These are phyloP conservation scores for Clitopilus passeckerianus DNA, from an alignment of 768 basidiomycete genomes.

Conservation along the genomic window DNA sequence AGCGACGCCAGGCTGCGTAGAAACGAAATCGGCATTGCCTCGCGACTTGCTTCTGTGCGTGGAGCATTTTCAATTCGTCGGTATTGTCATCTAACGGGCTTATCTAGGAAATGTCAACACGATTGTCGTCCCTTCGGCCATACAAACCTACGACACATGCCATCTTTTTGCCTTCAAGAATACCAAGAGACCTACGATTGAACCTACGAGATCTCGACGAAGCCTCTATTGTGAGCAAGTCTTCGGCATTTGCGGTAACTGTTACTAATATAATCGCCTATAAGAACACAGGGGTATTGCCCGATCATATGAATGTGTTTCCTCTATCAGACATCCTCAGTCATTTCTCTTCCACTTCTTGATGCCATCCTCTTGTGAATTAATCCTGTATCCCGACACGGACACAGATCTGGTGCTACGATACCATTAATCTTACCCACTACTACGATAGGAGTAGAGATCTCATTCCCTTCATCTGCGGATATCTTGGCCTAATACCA, in stretches of 20 bases:
- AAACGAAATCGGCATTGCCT: constrained; percentile 55
- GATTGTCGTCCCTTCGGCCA: constrained; percentile 50
- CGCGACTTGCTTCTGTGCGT: constrained; percentile 52
- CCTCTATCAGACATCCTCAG: not conserved
- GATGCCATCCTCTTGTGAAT: not conserved
- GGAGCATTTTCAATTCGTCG: not conserved
- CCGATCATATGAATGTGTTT: constrained; percentile 73
- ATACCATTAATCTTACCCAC: not conserved
- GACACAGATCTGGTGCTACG: not conserved
- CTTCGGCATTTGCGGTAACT: not conserved
- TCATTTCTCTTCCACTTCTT: not conserved
- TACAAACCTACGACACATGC: constrained; percentile 73
- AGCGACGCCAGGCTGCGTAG: constrained; percentile 56
- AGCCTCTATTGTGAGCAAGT: constrained; percentile 43
- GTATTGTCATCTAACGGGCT: not conserved
- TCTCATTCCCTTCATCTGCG: not conserved
- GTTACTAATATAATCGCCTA: too few species aligned
- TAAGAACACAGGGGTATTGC: constrained; percentile 49
- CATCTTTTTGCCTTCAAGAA: constrained; percentile 65
- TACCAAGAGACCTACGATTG: constrained; percentile 67
- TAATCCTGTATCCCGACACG: not conserved
- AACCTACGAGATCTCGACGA: constrained; percentile 72
- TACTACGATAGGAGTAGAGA: not conserved
- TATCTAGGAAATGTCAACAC: constrained; percentile 46
- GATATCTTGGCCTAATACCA: constrained; percentile 59